These are phyloP conservation scores for Trametes meyenii DNA, from an alignment of 768 basidiomycete genomes.

Conservation along the genomic window DNA sequence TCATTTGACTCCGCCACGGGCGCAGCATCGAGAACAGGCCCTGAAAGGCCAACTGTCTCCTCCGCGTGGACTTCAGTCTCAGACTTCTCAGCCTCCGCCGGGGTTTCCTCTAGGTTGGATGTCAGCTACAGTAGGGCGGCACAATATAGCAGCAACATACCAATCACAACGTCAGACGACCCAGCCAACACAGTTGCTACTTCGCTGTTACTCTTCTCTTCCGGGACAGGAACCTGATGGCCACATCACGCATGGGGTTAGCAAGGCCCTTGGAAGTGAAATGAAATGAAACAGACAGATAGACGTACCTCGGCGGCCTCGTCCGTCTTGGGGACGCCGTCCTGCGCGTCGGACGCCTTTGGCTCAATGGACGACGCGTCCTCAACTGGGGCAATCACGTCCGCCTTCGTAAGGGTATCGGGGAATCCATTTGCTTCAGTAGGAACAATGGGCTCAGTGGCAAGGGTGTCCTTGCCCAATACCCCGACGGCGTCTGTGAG, in stretches of 20 bases:
- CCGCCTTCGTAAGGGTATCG: not conserved
- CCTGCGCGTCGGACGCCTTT: not conserved
- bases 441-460: slow-evolving; percentile 10
- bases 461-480: not conserved
- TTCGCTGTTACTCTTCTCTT: slow-evolving; percentile 3
- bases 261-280: not conserved
- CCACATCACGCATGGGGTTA: not conserved
- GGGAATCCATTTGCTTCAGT: not conserved
- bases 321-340: not conserved
- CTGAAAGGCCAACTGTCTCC: no score
- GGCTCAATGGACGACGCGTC: slow-evolving; percentile 3
- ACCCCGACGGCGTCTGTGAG: slow-evolving; percentile 9
- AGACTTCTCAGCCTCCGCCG: not conserved
- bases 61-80: not conserved
- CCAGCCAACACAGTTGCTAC: not conserved
- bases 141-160: not conserved
- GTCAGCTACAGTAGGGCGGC: not conserved
- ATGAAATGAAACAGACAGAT: not conserved
- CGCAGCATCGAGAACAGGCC: not conserved
- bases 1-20: not conserved
- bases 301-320: not conserved
- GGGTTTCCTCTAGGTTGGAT: not conserved
- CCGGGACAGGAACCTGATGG: not conserved
- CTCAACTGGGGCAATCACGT: not conserved
- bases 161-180: not conserved